Evolutionary conservation across 1,284 basidiomycete genomes (phyloP), one percentile per base, ranked within the genome.

Genomic region (Marasmius sp.): DNA sequence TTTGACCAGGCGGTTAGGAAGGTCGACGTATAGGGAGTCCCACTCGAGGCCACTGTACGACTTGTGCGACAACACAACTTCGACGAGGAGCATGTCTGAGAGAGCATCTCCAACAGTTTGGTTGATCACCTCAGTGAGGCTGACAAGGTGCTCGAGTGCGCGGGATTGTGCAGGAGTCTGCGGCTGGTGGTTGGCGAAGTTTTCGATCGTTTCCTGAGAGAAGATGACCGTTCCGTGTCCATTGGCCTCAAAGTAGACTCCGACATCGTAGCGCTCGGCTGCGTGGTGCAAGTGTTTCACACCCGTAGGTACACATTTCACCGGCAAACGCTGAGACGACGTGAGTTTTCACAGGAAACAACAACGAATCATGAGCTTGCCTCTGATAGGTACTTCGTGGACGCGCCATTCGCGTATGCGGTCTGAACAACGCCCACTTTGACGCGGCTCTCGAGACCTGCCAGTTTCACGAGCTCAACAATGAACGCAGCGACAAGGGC

Each of bases 211-310:
- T 20, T 82, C 75, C 8, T 83, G 83, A 2, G 97, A 98, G 79
- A 99, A 99, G 57, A 99, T 78, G 51, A 99, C 94, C 1, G 97
- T 99, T 45, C 97, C 97, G 71, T 99, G 97, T 0, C 97, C 97
- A 73, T 99, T 99, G 57, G 97, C 97, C 77, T 99, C 97, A 71
- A 99, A 99, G 80, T 99, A 99, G 52, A 99, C 94, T 34, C 97
- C 97, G 66, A 99, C 86, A 72, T 95, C 89, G 76, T 91, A 99
- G 67, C 89, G 86, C 70, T 97, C 94, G 7, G 97, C 97, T 7
- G 96, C 97, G 74, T 98, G 97, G 73, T 99, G 97, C 55, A 99
- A 86, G 74, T 99, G 92, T 77, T 99, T 99, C 64, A 99, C 97
- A 45, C 97, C 97, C 8, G 97, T 99, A 6, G 95, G 83, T 2